A percentile compares a stretch with the other conserved stretches of the same genome.
Evolutionary conservation across 1,139 yeast genomes (phyloP).

Genomic region (Nakaseomyces sp.): DNA sequence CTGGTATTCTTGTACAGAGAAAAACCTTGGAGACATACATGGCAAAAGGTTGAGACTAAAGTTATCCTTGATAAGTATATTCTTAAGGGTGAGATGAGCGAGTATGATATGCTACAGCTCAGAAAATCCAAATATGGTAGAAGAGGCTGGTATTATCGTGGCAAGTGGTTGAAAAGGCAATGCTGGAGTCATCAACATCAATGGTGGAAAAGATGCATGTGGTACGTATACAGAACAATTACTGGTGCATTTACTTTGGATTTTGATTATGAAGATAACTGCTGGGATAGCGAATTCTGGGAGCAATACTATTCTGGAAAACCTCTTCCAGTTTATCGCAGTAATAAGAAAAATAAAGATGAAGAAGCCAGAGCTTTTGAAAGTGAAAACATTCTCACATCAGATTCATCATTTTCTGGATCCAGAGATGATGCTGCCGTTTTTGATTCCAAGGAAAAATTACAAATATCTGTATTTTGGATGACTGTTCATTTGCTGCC

Average conservation of each 20-base stretch:
- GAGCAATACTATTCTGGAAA: constrained; percentile 16
- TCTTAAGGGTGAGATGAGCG: constrained; percentile 25
- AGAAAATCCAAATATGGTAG: constrained; percentile 23
- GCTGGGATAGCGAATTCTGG: constrained; percentile 24
- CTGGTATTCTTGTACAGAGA: constrained; percentile 70
- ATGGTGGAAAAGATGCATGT: constrained; percentile 20
- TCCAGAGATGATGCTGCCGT: constrained; percentile 7
- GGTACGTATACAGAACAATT: constrained; percentile 23
- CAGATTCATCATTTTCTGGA: constrained; percentile 3
- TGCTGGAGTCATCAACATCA: constrained; percentile 28
- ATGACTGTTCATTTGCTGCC: constrained; percentile 25
- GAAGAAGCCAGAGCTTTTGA: constrained; percentile 3
- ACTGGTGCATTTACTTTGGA: constrained; percentile 15
- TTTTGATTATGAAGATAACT: constrained; percentile 20
- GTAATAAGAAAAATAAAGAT: not conserved
- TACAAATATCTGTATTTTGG: constrained; percentile 24
- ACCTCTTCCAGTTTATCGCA: constrained; percentile 1
- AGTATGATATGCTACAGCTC: constrained; percentile 19
- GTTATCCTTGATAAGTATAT: constrained; percentile 20
- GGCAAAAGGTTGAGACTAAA: constrained; percentile 23
- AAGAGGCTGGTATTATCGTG: constrained; percentile 30
- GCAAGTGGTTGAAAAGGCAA: constrained; percentile 18
- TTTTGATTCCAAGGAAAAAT: constrained; percentile 8
- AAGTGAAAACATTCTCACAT: not conserved
- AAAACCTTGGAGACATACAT: constrained; percentile 53